These are phyloP conservation scores for Acacia pycnantha DNA, from an alignment of 331 rosid genomes.

Conservation along the genomic window DNA sequence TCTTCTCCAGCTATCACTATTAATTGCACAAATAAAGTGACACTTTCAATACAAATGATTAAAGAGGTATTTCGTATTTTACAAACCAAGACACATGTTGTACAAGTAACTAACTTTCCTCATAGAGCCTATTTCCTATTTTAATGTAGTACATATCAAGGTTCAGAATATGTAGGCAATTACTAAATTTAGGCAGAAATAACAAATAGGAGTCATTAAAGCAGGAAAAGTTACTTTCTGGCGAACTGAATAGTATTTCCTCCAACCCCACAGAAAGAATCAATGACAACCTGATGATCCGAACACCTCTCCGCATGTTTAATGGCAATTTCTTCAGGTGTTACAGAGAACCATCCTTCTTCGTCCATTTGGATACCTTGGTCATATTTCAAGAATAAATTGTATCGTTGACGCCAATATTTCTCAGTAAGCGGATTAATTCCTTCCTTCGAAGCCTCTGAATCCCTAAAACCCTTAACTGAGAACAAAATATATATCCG, in stretches of 20 bases:
- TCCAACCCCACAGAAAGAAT: slow-evolving; percentile 42
- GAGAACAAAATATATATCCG: neutral
- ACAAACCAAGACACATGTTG: neutral
- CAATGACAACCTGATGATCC: slow-evolving; percentile 25
- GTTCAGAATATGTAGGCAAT: neutral
- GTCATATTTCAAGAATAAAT: slow-evolving; percentile 36
- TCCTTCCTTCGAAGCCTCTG: slow-evolving; percentile 11
- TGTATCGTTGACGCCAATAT: slow-evolving; percentile 39
- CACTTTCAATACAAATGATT: neutral
- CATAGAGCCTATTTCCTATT: neutral
- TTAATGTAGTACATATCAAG: neutral
- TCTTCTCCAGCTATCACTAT: too few relatives aligned
- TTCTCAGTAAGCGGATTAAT: slow-evolving; percentile 30
- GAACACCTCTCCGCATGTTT: slow-evolving; percentile 33
- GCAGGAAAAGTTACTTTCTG: slow-evolving; percentile 15
- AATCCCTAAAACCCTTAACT: slow-evolving; percentile 10
- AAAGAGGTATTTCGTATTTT: too few relatives aligned
- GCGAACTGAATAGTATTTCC: slow-evolving; percentile 47
- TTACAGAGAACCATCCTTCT: slow-evolving; percentile 43
- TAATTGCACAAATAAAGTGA: neutral
- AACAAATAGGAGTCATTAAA: neutral
- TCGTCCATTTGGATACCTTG: slow-evolving; percentile 44
- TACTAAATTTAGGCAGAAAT: neutral
- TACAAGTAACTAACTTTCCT: too few relatives aligned
- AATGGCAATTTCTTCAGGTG: slow-evolving; percentile 43